Base-by-base conservation (phyloP, 495 filamentous ascomycete species). In the Aspergillus cavernicola region DNA sequence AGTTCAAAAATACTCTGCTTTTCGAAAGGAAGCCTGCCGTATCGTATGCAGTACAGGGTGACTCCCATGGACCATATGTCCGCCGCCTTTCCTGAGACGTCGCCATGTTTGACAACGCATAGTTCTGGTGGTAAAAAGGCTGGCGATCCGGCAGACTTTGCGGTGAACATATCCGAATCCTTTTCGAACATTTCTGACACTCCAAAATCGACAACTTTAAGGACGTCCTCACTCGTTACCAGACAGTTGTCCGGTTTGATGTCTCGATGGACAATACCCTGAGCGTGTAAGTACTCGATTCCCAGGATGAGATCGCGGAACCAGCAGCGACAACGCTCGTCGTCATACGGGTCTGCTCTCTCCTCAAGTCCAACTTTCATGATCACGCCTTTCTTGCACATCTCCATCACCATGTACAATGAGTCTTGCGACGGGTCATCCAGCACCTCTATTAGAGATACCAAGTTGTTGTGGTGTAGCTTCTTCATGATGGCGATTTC, bases 401-500 rank as follows among this genome's bases (percentile, higher is more conserved):
- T 93, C 66, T 98, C 93, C 64, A 98, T 80, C 4, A 98, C 93
- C 89, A 98, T 97, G 66, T 97, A 98, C 18, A 98, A 71, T 1
- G 91, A 95, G 64, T 98, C 93, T 58, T 97, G 92, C 28, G 88
- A 84, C 2, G 93, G 95, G 60, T 97, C 95, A 65, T 98, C 93
- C 28, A 98, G 70, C 0, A 98, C 93, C 66, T 98, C 93, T 56
- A 93, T 87, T 26, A 98, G 73, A 26, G 85, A 85, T n/a, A 96
- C 92, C 33, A 98, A 73, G 66, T 98, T 98, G 35, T 80, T 83
- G 58, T 98, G 93, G 64, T 97, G 84, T 41, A 98, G 78, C 67
- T 98, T 97, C 75, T 98, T 98, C 89, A 98, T 97, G 64, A 98
- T 95, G 20, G 93, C 93, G 59, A 98, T 95, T 66, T 98, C 93